Percentiles rank a stretch among this genome's conserved stretches.
phyloP scores from a whole-genome alignment of 2,329 filamentous ascomycete species.

The Drechslerella coelobrocha region DNA sequence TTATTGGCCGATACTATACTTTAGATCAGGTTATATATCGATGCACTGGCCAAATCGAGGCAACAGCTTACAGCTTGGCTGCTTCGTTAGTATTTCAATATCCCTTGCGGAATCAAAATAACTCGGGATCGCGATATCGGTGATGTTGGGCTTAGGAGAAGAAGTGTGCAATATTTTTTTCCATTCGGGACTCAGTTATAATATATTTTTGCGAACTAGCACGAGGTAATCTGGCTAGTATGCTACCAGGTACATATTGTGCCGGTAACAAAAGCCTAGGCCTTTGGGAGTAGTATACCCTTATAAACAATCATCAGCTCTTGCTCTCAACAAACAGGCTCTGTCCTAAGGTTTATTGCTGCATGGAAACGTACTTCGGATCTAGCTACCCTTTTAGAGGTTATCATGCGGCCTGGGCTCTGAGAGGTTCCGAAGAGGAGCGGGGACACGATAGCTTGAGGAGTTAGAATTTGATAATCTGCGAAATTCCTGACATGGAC shows the following conservation, averaged over 20 bases:
- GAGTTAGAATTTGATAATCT: constrained; percentile 31
- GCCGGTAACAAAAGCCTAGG: neutral
- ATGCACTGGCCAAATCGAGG: neutral
- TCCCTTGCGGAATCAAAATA: constrained; percentile 2
- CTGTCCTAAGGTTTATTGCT: neutral
- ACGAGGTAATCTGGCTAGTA: constrained; percentile 4
- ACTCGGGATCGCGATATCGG: neutral
- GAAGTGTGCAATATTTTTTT: neutral
- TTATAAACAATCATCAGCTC: constrained; percentile 8
- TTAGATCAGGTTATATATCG: constrained; percentile 2
- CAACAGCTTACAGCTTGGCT: neutral
- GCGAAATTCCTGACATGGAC: constrained; percentile 27
- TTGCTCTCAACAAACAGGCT: constrained; percentile 5
- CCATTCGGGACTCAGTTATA: neutral
- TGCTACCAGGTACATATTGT: constrained; percentile 2
- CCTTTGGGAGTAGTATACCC: constrained; percentile 7
- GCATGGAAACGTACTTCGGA: constrained; percentile 1
- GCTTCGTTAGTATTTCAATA: constrained; percentile 5
- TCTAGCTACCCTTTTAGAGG: neutral
- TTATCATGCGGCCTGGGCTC: constrained; percentile 3
- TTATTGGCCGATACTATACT: constrained; percentile 1
- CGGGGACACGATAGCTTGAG: constrained; percentile 32
- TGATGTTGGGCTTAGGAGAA: neutral
- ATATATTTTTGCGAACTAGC: neutral
- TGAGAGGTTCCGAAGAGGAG: constrained; percentile 26